Conservation (phyloP, 345 rosid genomes). For the Linum lewisii region DNA sequence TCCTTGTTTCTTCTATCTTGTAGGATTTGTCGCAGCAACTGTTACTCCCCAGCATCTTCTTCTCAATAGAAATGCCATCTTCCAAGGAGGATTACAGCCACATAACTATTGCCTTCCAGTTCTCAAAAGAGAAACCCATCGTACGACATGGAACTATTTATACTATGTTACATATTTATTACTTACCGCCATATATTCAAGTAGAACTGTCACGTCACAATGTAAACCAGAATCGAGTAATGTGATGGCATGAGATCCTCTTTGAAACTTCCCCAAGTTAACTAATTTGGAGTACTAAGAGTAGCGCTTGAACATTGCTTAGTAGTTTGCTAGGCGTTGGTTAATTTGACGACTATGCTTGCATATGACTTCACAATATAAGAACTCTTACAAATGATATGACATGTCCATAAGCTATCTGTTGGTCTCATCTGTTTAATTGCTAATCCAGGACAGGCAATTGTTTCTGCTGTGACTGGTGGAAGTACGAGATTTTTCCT, state of each 20-base stretch:
- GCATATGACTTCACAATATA: too few species aligned
- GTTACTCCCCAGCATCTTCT: conserved; percentile 94
- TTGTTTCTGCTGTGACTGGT: conserved; percentile 82
- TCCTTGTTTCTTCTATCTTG: conserved; percentile 2
- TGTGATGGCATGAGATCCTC: too few species aligned
- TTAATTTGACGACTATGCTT: too few species aligned
- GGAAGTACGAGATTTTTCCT: conserved; percentile 82
- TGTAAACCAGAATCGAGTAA: too few species aligned
- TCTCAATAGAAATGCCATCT: conserved; percentile 80
- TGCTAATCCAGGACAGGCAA: conserved; percentile 56
- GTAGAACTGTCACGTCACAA: too few species aligned
- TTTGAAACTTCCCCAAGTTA: too few species aligned
- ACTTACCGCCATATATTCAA: too few species aligned
- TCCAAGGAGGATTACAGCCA: conserved; percentile 91
- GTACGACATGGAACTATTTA: conserved; percentile 27
- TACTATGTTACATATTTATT: not conserved
- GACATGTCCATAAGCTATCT: too few species aligned
- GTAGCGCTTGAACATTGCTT: too few species aligned
- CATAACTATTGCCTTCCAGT: conserved; percentile 93
- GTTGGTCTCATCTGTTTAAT: conserved; percentile 3
- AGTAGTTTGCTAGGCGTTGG: too few species aligned
- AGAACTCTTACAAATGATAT: too few species aligned
- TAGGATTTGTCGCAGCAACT: conserved; percentile 78
- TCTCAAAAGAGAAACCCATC: conserved; percentile 82
- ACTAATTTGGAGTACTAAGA: too few species aligned